A percentile compares a stretch with the other conserved stretches of the same genome.
These are phyloP conservation scores for Chrysoporthe deuterocubensis DNA, from an alignment of 2,329 filamentous ascomycete genomes.

Conservation along the genomic window DNA sequence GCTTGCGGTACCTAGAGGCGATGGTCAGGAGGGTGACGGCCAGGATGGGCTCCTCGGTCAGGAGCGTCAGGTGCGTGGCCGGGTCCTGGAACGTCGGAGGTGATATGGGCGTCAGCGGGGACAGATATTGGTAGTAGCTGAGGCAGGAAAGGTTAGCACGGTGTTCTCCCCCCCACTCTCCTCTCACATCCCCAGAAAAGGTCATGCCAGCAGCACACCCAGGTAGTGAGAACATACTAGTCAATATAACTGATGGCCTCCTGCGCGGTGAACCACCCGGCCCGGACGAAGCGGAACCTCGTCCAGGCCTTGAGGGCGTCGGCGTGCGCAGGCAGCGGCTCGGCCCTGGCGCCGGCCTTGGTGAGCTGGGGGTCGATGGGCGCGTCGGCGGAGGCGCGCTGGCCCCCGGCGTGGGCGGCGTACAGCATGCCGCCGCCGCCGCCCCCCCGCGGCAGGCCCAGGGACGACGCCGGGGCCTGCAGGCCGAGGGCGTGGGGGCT, in stretches of 20 bases:
- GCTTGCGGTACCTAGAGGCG: slow-evolving; percentile 81
- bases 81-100: slow-evolving; percentile 87
- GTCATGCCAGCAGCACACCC: not conserved
- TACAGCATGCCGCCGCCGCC: slow-evolving; percentile 25
- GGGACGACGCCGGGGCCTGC: slow-evolving; percentile 5
- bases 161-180: not conserved
- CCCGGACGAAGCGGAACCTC: slow-evolving; percentile 90
- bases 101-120: slow-evolving; percentile 90
- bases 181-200: not conserved
- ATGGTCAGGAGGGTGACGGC: slow-evolving; percentile 91
- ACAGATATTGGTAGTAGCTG: slow-evolving; percentile 89
- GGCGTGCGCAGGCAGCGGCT: slow-evolving; percentile 56
- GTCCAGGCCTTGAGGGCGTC: slow-evolving; percentile 87
- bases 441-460: slow-evolving; percentile 6
- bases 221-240: slow-evolving; percentile 63
- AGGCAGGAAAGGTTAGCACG: slow-evolving; percentile 14
- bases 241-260: slow-evolving; percentile 94
- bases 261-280: slow-evolving; percentile 92
- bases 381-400: slow-evolving; percentile 32
- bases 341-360: slow-evolving; percentile 48
- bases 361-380: slow-evolving; percentile 52
- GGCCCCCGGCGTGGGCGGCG: slow-evolving; percentile 30
- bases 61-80: slow-evolving; percentile 75
- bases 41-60: slow-evolving; percentile 91
- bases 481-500: slow-evolving; percentile 17